Base-by-base conservation (phyloP, 352 stramenopile species). In the Globisporangium orthogonon region DNA sequence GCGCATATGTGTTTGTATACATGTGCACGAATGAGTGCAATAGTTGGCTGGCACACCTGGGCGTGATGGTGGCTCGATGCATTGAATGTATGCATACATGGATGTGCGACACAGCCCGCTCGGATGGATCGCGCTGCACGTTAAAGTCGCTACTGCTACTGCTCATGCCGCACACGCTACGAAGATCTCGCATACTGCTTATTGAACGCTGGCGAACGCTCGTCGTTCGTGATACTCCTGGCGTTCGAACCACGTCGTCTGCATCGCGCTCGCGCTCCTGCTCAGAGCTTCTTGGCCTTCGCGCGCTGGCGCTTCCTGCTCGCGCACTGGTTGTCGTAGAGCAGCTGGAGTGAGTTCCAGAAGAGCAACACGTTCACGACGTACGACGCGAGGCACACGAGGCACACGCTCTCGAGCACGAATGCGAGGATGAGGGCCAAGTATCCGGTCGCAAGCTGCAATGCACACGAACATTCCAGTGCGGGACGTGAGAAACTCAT, bases 341-440 rank as follows among this genome's bases (percentile, higher is more conserved):
- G 60, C 49, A 86, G 40, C 30, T 62, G 56, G 14, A 82, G 43
- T 44, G 73, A 78, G 44, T 69, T 69, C 76, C 73, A 83, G 37
- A 78, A 63, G 30, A 87, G 58, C 9, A 51, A 49, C 0, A 55
- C 49, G 50, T 78, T 87, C 59, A 87, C 67, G 7, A 66, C 43
- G 41, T 87, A 87, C n/a, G 75, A 71, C 30, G 63, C 65, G 40
- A 83, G 50, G 55, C 74, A 86, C 56, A 87, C 72, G 46, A 87
- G 15, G 28, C 77, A 87, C 39, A 87, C 64, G 52, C 85, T 73
- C 29, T 71, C 68, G 45, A 86, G 56, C 37, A 86, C 66, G 45
- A 86, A 80, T 37, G 57, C 66, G 50, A 87, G 57, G 43, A 87
- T 71, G 71, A 76, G 85, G 15, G 68, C 74, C 56, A 87, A 56